Conservation (phyloP, 1,139 yeast species). For the Zygoascus hellenicus region DNA sequence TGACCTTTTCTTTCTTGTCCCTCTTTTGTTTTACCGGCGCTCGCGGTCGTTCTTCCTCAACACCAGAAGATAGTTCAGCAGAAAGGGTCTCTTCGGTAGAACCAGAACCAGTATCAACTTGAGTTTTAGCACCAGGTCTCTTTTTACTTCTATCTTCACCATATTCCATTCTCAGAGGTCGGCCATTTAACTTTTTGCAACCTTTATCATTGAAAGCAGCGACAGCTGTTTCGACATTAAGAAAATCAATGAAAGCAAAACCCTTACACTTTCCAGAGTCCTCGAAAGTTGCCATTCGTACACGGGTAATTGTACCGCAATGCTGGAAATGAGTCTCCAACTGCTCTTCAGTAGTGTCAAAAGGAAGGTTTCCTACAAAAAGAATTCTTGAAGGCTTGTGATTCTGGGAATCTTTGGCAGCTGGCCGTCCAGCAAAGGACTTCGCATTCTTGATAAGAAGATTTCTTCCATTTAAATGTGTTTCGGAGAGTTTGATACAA, state of each 20-base stretch:
- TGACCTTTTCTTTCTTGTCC: constrained; percentile 13
- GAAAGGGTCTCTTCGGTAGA: constrained; percentile 14
- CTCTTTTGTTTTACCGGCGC: constrained; percentile 6
- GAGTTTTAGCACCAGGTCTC: constrained; percentile 33
- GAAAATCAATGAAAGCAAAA: constrained; percentile 87
- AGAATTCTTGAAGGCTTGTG: constrained; percentile 66
- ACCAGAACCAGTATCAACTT: neutral
- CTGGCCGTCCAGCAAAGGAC: constrained; percentile 80
- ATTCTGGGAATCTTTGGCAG: constrained; percentile 36
- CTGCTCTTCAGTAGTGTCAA: constrained; percentile 82
- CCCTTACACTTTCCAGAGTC: constrained; percentile 97
- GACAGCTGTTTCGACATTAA: constrained; percentile 73
- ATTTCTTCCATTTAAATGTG: constrained; percentile 73
- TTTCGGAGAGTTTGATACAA: constrained; percentile 65
- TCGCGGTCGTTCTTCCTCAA: neutral
- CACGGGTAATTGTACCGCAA: constrained; percentile 72
- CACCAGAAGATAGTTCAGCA: neutral
- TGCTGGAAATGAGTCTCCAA: constrained; percentile 69
- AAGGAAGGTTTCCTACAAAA: constrained; percentile 89
- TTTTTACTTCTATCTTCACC: constrained; percentile 94
- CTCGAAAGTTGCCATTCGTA: constrained; percentile 96
- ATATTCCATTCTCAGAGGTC: constrained; percentile 79
- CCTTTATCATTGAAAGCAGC: constrained; percentile 70
- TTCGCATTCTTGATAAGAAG: constrained; percentile 75
- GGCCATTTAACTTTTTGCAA: constrained; percentile 61